Evolutionary conservation across 805 yeast genomes (phyloP).

Genomic region (Diddensiella santjacobensis): DNA sequence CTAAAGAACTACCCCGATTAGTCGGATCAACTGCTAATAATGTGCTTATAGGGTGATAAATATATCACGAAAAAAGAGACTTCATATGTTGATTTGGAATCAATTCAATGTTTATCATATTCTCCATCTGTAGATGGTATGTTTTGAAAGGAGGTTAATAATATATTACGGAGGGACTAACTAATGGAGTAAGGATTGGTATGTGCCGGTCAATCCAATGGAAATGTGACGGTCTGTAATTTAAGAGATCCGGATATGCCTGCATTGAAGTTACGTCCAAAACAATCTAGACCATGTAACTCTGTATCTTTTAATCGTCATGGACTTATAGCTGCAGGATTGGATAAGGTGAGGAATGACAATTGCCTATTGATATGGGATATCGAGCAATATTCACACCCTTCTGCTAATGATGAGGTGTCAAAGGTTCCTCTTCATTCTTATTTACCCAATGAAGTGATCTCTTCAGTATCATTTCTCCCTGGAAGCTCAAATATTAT

Average conservation of each 20-base stretch:
- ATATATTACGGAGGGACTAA: too few species aligned
- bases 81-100: conserved; percentile 52
- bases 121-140: conserved; percentile 54
- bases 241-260: conserved; percentile 36
- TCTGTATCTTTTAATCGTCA: conserved; percentile 62
- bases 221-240: conserved; percentile 61
- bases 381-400: conserved; percentile 37
- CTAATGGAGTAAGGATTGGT: conserved; percentile 33
- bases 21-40: background rate
- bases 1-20: too few species aligned
- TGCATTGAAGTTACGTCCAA: conserved; percentile 46
- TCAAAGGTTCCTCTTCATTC: conserved; percentile 32
- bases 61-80: conserved; percentile 33
- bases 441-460: conserved; percentile 68
- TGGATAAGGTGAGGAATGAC: conserved; percentile 74
- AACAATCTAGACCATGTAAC: conserved; percentile 72
- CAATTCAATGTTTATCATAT: conserved; percentile 63
- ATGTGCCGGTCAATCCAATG: conserved; percentile 73
- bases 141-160: background rate
- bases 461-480: conserved; percentile 63
- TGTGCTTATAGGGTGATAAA: background rate
- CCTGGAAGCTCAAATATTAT: conserved; percentile 53
- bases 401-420: conserved; percentile 36
- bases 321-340: conserved; percentile 70
- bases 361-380: conserved; percentile 79